Evolutionary conservation across 2,329 filamentous ascomycete species (phyloP).

Genomic region (Plectosphaerella cucumerina): DNA sequence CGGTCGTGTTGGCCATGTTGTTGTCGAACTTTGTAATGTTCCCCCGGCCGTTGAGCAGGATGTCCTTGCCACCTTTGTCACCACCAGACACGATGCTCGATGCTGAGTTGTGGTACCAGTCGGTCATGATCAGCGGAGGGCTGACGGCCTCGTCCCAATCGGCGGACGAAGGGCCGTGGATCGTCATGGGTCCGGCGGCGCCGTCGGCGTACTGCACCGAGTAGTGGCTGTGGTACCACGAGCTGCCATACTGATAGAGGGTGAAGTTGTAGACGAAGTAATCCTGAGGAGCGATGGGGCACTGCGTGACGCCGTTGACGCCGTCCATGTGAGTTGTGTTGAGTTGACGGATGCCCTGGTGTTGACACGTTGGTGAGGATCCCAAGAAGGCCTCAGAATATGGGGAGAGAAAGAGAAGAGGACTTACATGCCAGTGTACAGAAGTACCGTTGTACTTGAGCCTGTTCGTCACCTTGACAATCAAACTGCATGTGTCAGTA

Average conservation of each 20-base stretch:
- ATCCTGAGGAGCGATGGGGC: slow-evolving; percentile 29
- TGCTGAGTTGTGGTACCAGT: slow-evolving; percentile 43
- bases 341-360: slow-evolving; percentile 33
- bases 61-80: slow-evolving; percentile 16
- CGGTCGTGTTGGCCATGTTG: slow-evolving; percentile 39
- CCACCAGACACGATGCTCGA: too few species aligned
- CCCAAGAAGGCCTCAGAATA: too few species aligned
- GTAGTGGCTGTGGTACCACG: slow-evolving; percentile 48
- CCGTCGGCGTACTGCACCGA: slow-evolving; percentile 49
- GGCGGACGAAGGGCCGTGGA: slow-evolving; percentile 38
- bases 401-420: too few species aligned
- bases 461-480: slow-evolving; percentile 55
- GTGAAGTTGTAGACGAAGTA: slow-evolving; percentile 29
- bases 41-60: too few species aligned
- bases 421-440: slow-evolving; percentile 39
- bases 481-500: too few species aligned
- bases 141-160: slow-evolving; percentile 61
- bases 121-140: slow-evolving; percentile 38
- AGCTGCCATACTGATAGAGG: slow-evolving; percentile 30
- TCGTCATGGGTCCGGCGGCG: slow-evolving; percentile 44
- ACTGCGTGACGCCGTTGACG: slow-evolving; percentile 38
- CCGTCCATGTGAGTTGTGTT: slow-evolving; percentile 38
- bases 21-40: slow-evolving; percentile 19
- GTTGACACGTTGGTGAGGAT: too few species aligned
- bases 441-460: slow-evolving; percentile 39